Base-by-base conservation (phyloP, 805 yeast species). In the Candida wancherniae region DNA sequence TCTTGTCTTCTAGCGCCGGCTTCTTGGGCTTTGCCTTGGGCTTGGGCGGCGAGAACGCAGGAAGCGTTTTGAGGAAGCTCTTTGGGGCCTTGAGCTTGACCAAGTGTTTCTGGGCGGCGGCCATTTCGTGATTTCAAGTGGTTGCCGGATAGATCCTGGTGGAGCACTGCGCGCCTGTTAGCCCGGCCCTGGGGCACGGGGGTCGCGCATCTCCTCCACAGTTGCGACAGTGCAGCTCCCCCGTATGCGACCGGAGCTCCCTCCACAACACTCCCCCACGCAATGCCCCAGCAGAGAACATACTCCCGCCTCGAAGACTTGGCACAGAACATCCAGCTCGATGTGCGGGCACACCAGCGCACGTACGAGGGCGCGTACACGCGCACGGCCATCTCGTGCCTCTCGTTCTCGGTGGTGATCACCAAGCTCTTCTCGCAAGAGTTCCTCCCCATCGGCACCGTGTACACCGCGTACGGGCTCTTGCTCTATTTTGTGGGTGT, bases 361-460 rank as follows among this genome's bases (percentile, higher is more conserved):
- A 84, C 94, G 0, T 84, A 82, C 47, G 92, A 84, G 49, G 94
- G 94, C 0, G 88, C 94, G 1, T 84, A 84, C 48, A 65, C 80
- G 15, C 57, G 94, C 31, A 75, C 88, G 0, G 81, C 88, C 13
- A 58, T 84, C 18, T 80, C 84, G 13, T 70, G 79, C 31, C 54
- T 84, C 17, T 71, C 86, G 8, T 79, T 84, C 46, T 68, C 84
- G 3, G 58, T 82, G 19, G 57, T 82, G 33, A 69, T 83, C 11
- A 65, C 83, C 43, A 78, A 80, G 51, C 54, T 83, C 22, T 83
- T 83, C 51, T 63, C 76, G 4, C 59, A 52, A 22, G 84, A 78
- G 44, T 82, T 80, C 49, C 56, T 80, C 30, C 77, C 82, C 1
- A 63, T 83, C 8, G 90, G 87, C 1, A 63, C 77, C 0, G 71